phyloP scores from a whole-genome alignment of 768 basidiomycete genomes.

The Crucibulum laeve region DNA sequence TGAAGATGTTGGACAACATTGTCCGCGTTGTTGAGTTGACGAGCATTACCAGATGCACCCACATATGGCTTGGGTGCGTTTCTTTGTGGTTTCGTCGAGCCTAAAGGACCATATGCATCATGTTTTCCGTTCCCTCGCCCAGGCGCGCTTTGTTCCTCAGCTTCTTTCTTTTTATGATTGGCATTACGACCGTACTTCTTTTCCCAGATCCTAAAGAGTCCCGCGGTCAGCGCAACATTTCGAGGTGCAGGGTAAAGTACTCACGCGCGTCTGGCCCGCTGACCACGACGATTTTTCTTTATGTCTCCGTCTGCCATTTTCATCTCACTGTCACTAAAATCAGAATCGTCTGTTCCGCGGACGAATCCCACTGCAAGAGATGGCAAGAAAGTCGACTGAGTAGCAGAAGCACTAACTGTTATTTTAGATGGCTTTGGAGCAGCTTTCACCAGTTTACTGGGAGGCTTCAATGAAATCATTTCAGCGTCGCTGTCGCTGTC shows the following conservation, averaged over 20 bases:
- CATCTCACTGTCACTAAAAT: conserved; percentile 64
- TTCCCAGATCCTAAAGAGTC: conserved; percentile 82
- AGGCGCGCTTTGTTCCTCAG: conserved; percentile 10
- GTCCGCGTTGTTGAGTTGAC: conserved; percentile 9
- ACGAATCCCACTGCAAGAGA: conserved; percentile 84
- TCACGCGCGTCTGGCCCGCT: conserved; percentile 91
- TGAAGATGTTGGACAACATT: conserved; percentile 13
- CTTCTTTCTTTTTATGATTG: conserved; percentile 81
- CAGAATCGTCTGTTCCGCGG: conserved; percentile 74
- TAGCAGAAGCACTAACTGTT: not conserved
- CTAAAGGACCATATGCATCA: not conserved
- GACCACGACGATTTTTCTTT: conserved; percentile 89
- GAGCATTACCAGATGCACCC: not conserved
- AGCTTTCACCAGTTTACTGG: conserved; percentile 1
- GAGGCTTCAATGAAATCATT: not conserved
- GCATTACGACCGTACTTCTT: conserved; percentile 91
- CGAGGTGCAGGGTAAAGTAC: conserved; percentile 27
- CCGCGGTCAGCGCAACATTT: conserved; percentile 1
- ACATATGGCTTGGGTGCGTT: too few relatives aligned
- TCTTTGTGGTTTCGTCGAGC: too few relatives aligned
- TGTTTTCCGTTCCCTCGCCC: not conserved
- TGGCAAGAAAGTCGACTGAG: conserved; percentile 64
- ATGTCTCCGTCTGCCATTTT: conserved; percentile 43
- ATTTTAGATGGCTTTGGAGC: not conserved
- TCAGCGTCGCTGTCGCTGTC: conserved; percentile 1